Conservation (phyloP, 2,329 filamentous ascomycete genomes). For the Neopestalotiopsis clavispora region DNA sequence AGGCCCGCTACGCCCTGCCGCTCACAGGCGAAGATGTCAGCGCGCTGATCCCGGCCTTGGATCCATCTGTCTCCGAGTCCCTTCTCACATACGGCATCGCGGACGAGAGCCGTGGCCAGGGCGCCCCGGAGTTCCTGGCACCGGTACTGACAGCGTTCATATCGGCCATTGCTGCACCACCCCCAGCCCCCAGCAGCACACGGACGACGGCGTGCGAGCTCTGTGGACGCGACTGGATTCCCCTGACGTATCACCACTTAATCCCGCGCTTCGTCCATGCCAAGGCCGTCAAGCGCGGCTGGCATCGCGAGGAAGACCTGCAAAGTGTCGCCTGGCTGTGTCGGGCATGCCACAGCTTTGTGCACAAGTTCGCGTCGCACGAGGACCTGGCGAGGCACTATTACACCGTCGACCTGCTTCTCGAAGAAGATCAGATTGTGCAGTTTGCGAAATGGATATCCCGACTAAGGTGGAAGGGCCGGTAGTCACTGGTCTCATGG, state of each 20-base stretch:
- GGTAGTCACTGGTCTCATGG: conserved; percentile 19
- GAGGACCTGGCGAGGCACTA: conserved; percentile 77
- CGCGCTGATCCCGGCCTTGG: conserved; percentile 56
- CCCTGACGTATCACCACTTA: conserved; percentile 82
- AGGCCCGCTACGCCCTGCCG: conserved; percentile 61
- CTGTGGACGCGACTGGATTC: conserved; percentile 75
- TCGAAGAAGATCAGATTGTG: conserved; percentile 73
- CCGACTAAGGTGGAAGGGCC: conserved; percentile 73
- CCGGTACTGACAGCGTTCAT: conserved; percentile 70
- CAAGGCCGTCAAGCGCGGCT: conserved; percentile 77
- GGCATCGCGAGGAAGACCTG: conserved; percentile 77
- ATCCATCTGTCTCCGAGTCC: conserved; percentile 68
- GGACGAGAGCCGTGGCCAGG: conserved; percentile 40
- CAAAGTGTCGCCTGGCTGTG: conserved; percentile 88
- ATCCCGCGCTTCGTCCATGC: conserved; percentile 80
- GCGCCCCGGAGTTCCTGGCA: conserved; percentile 62
- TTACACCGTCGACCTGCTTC: conserved; percentile 74
- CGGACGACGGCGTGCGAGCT: conserved; percentile 71
- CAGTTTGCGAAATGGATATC: conserved; percentile 76
- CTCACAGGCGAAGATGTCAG: conserved; percentile 57
- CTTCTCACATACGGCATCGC: conserved; percentile 71
- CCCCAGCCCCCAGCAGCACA: conserved; percentile 65
- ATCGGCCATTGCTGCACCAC: conserved; percentile 58
- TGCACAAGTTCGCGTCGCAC: conserved; percentile 76
- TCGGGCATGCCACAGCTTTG: conserved; percentile 81